A percentile compares a stretch with the other conserved stretches of the same genome.
Conservation (phyloP, 768 basidiomycete genomes). For the Rhodocollybia butyracea region DNA sequence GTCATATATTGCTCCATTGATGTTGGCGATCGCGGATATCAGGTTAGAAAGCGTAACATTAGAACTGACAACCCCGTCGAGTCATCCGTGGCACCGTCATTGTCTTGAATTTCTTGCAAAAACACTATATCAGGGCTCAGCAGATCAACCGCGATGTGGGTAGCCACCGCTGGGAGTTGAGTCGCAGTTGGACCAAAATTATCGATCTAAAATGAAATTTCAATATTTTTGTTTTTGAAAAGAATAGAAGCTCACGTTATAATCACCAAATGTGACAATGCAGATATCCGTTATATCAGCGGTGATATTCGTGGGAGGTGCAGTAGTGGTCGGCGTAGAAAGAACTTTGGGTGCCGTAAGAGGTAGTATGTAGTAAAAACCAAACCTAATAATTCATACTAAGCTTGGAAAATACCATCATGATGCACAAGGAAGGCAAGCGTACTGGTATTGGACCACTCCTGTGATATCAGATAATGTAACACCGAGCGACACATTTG, state of each 20-base stretch:
- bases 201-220: conserved; percentile 37
- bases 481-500: conserved; percentile 43
- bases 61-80: conserved; percentile 52
- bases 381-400: conserved; percentile 28
- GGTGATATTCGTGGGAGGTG: conserved; percentile 37
- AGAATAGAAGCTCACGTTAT: conserved; percentile 40
- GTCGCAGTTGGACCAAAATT: conserved; percentile 50
- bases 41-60: conserved; percentile 51
- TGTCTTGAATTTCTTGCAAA: conserved; percentile 64
- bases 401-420: neutral
- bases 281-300: conserved; percentile 34
- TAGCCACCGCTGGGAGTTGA: conserved; percentile 46
- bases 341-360: conserved; percentile 49
- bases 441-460: conserved; percentile 51
- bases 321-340: conserved; percentile 28
- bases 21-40: conserved; percentile 42
- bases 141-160: conserved; percentile 49
- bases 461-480: conserved; percentile 50
- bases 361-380: conserved; percentile 57
- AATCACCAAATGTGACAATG: conserved; percentile 52
- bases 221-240: conserved; percentile 2
- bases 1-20: conserved; percentile 42
- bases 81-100: conserved; percentile 47
- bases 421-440: neutral
- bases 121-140: conserved; percentile 56